Evolutionary conservation across 495 filamentous ascomycete species (phyloP), one percentile per base, ranked within the genome.

Genomic region (Physcia stellaris): DNA sequence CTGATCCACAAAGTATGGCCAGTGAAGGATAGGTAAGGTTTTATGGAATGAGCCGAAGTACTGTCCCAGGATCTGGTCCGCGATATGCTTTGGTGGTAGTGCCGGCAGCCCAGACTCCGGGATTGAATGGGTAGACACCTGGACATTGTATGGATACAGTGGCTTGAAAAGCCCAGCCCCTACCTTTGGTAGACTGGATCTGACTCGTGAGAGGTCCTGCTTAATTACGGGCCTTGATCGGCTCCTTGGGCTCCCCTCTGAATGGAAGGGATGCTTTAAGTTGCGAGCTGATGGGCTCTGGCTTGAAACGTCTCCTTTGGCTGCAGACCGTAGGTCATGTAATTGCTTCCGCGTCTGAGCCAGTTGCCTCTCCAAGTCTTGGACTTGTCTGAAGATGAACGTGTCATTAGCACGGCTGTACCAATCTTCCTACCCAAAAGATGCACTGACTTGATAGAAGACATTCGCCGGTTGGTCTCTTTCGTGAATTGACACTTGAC

Each of bases 401-500:
- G n/a, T n/a, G n/a, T n/a, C n/a, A n/a, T n/a, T n/a, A n/a, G n/a
- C n/a, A n/a, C n/a, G n/a, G n/a, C n/a, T n/a, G n/a, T n/a, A n/a
- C n/a, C n/a, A n/a, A n/a, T n/a, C n/a, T n/a, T n/a, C n/a, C n/a
- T n/a, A n/a, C n/a, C n/a, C n/a, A n/a, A n/a, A n/a, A 13, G n/a
- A n/a, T 28, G 29, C 31, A 63, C 69, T 48, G 59, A 79, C 76
- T 96, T 98, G 57, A 96, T 95, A 11, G 87, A 94, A 32, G 90
- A 95, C 90, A 98, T 98, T 45, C 90, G 76, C 33, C 92, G 76
- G 59, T 98, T 98, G 16, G 90, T 96, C 58, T 98, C 90, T 63
- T 98, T 98, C 32, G 90, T 98, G 55, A 98, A 98, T 57, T 94
- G 88, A 53, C 90, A 98, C 54, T 90, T 92, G 34, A 94, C 87